phyloP scores from a whole-genome alignment of 2,329 filamentous ascomycete genomes.

The Rhinocladiella similis region DNA sequence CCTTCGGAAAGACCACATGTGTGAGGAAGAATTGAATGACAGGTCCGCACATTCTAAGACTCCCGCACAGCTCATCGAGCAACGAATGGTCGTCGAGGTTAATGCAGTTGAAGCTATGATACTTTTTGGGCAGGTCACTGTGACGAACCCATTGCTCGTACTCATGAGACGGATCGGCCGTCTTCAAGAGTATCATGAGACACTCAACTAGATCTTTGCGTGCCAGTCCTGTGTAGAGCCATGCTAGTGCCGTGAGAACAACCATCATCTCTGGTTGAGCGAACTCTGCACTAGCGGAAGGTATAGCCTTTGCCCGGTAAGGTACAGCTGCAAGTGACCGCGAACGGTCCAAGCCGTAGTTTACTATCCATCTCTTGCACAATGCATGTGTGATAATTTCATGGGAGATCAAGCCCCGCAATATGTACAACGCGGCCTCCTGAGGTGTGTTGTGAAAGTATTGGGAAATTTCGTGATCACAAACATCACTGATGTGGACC shows the following conservation, averaged over 20 bases:
- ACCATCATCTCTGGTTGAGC: conserved; percentile 63
- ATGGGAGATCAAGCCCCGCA: conserved; percentile 53
- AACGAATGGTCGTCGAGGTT: conserved; percentile 62
- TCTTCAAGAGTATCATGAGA: conserved; percentile 50
- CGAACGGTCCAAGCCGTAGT: conserved; percentile 59
- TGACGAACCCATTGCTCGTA: conserved; percentile 42
- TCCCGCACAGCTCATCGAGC: conserved; percentile 51
- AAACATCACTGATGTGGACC: background rate
- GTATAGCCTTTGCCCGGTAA: conserved; percentile 60
- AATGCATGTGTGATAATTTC: conserved; percentile 58
- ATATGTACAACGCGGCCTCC: conserved; percentile 30
- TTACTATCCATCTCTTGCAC: conserved; percentile 64
- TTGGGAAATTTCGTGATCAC: background rate
- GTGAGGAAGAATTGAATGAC: conserved; percentile 65
- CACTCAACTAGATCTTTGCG: conserved; percentile 51
- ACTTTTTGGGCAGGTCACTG: conserved; percentile 33
- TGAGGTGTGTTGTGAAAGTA: conserved; percentile 8
- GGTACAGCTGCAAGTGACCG: conserved; percentile 61
- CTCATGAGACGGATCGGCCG: conserved; percentile 54
- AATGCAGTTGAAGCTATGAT: conserved; percentile 50
- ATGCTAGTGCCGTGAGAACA: conserved; percentile 55
- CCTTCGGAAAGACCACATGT: conserved; percentile 59
- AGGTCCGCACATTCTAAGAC: conserved; percentile 53
- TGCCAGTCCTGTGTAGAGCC: conserved; percentile 58
- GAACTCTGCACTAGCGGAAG: conserved; percentile 59